Evolutionary conservation across 148 eudicot genomes (phyloP), one percentile per base, ranked within the genome.

Genomic region (Rheum nobile): DNA sequence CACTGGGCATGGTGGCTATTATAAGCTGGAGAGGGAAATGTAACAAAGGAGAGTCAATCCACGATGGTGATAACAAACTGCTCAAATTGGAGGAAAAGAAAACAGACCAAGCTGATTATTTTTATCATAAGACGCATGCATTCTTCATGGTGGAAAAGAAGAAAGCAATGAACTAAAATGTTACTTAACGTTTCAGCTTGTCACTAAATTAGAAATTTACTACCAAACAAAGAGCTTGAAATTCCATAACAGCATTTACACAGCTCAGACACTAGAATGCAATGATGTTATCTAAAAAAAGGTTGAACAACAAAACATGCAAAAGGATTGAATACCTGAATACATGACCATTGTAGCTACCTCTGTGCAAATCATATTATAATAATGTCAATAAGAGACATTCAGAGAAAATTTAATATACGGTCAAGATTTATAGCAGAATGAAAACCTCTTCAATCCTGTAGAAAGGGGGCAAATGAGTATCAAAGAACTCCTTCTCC

Each of bases 381-480:
- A 34, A 65, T 65, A 65, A 31, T 32, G 41, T 5, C 41, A 17
- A 19, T 24, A 73, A 73, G 59, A 73, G 32, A 50, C 42, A 50
- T 73, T 8, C n/a, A 73, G 22, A 48, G 31, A 38, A 21, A 71
- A 71, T 17, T 71, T 2, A 44, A 9, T 22, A 71, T 71, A 9
- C 5, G 16, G 72, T 52, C 26, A 72, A 75, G 47, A 44, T 63
- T 29, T 69, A 37, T 32, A 67, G 10, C 10, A n/a, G n/a, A n/a
- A 67, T 72, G 39, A 71, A 24, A 76, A 95, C 99, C 97, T 96
- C 92, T 86, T 96, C 99, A 80, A 96, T 91, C 84, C 99, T 84
- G 83, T 96, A 96, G 78, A 96, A 96, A 24, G 99, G 99, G 71
- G 96, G 91, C 76, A 96, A 88, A 75, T 96, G 97, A 75, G 77